These are phyloP conservation scores for Trametes meyenii DNA, from an alignment of 768 basidiomycete species.

Conservation along the genomic window DNA sequence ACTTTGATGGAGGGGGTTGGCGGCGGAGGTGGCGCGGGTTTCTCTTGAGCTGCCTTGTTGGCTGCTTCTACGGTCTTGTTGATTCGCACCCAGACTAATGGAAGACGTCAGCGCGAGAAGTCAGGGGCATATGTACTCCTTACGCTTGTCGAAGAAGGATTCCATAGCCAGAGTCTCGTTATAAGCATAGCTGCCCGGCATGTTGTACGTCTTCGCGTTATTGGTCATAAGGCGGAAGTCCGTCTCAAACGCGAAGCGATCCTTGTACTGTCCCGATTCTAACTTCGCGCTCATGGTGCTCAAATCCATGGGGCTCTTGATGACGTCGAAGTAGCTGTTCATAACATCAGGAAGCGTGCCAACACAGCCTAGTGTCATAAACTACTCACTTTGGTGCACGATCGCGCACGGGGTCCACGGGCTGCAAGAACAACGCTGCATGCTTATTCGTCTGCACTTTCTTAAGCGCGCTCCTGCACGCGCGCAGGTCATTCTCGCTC, in stretches of 20 bases:
- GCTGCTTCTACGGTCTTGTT: conserved; percentile 79
- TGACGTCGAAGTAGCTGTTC: conserved; percentile 84
- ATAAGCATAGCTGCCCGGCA: conserved; percentile 67
- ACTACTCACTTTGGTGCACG: conserved; percentile 74
- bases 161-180: conserved; percentile 78
- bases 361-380: neutral
- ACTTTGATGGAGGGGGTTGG: conserved; percentile 20
- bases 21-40: conserved; percentile 18
- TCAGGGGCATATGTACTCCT: conserved; percentile 34
- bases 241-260: conserved; percentile 78
- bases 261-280: conserved; percentile 82
- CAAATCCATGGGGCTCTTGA: conserved; percentile 95
- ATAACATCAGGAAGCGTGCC: neutral
- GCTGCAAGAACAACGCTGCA: conserved; percentile 74
- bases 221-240: conserved; percentile 88
- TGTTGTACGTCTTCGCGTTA: conserved; percentile 89
- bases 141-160: conserved; percentile 84
- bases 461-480: conserved; percentile 76
- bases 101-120: conserved; percentile 2
- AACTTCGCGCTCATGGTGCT: conserved; percentile 87
- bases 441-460: conserved; percentile 78
- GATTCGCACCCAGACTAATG: conserved; percentile 82
- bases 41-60: conserved; percentile 45
- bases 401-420: conserved; percentile 96
- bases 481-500: conserved; percentile 72